Base-by-base conservation (phyloP, 2,329 filamentous ascomycete genomes). In the Arthroderma sp. region DNA sequence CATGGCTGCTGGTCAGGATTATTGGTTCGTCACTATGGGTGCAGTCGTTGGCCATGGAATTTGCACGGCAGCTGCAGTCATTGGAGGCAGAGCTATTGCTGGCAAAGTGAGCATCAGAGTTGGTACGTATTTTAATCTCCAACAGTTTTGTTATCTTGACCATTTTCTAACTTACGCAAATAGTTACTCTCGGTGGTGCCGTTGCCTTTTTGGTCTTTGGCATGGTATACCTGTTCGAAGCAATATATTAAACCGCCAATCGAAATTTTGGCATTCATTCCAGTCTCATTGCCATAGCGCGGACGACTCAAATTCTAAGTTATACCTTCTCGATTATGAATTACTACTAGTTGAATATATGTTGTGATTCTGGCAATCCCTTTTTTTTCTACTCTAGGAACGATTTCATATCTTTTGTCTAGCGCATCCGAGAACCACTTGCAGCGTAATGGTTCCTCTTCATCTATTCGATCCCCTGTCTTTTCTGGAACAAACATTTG, bases 1-100 rank as follows among this genome's bases (percentile, higher is more conserved):
- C 44, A 98, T 98, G 91, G 91, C 91, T 41, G 89, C 91, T 31
- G 91, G 91, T 15, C 85, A 94, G 63, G 91, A 98, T 61, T 98
- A 96, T 64, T 96, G 89, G 89, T 95, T 87, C 84, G 91, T 98
- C 32, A 95, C 87, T 3, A 72, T 87, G 39, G 91, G 91, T 47
- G 89, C 91, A 1, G 77, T 91, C 32, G 72, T 77, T 39, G 91
- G 91, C 6, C 91, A 98, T 63, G 83, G 78, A 38, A 77, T 89
- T 52, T 98, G 91, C 69, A 96, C 91, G 5, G 82, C 84, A 39
- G 81, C 86, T 22, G 91, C 91, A 36, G 91, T 98, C 34, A 74
- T 98, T 49, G 91, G 91, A 37, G 91, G 91, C 7, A 76, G 86
- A 55, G 89, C 91, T 42, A 85, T 98, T 62, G 91, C 91, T 36